Evolutionary conservation across 2,329 filamentous ascomycete species (phyloP), one percentile per base, ranked within the genome.

Genomic region (Colletotrichum musae): DNA sequence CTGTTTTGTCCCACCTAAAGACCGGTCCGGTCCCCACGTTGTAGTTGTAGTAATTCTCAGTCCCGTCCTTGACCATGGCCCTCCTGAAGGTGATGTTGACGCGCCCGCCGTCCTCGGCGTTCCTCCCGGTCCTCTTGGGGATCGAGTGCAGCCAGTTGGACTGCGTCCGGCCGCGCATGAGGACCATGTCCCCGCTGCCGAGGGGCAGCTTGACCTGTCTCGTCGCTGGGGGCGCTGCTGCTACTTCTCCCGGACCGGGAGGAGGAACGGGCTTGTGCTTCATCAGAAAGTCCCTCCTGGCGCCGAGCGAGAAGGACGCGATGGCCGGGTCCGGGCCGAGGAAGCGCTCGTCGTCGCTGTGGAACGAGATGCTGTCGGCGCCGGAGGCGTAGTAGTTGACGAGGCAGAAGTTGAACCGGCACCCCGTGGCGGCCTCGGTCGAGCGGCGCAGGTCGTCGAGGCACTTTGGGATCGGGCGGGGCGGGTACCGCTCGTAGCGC

Each of bases 341-440:
- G 73, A 95, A 96, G 6, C 88, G 84, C 82, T 95, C 93, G 75
- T 95, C 93, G 73, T 95, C 93, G 57, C 90, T 93, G 78, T 95
- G 93, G 75, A 92, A 95, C 12, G 90, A 88, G 57, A 95, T 95
- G 73, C 91, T 93, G 77, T 95, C 93, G 6, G 88, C 83, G 0
- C 93, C 93, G 4, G 87, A 88, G n/a, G 91, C 91, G 76, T 95
- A 95, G 81, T 95, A 95, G 75, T 95, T 95, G 5, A 95, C 92
- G 1, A 95, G 85, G 69, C 91, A 93, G 77, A 95, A 94, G 76
- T 95, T 95, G 80, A 92, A 95, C 1, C 76, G 85, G 74, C 88
- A 88, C n/a, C 85, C 86, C 0, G 91, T 93, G 0, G 88, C 87
- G 5, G 85, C 84, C 78, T 95, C 92, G 1, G 92, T 89, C 10